Evolutionary conservation across 495 filamentous ascomycete genomes (phyloP), one percentile per base, ranked within the genome.

Genomic region (Penicillium ucsense): DNA sequence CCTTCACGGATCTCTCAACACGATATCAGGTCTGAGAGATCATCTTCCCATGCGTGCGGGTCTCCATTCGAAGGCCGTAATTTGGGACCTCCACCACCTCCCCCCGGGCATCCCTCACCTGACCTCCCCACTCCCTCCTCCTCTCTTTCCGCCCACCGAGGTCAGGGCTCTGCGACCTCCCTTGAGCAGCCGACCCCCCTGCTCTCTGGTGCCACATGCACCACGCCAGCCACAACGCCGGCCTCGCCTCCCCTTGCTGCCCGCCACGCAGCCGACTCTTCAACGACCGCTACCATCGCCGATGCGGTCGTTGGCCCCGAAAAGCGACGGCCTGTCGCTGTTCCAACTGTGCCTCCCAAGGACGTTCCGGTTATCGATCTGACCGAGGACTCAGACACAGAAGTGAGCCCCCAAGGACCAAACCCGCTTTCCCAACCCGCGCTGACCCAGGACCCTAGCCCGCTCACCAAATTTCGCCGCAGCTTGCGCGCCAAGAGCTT

Each of bases 381-480:
- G 50, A 53, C 50, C 20, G 40, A 41, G 35, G 39, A 39, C 27
- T 20, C 32, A 43, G 31, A 38, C 31, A 38, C 36, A 7, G 32
- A 40, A 6, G 46, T 53, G 41, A 53, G 50, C 47, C 8, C 38
- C 43, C 49, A 41, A 43, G 44, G 43, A 41, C 36, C 34, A 41
- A 38, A 31, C 2, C 0, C 39, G 10, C 45, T 35, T 12, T n/a
- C 20, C 27, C 4, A 7, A 38, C 38, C 45, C 33, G 12, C 20
- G 43, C 43, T 45, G 43, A 45, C 43, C 12, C 7, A 31, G 4
- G 29, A 31, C 5, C 6, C 12, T 29, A 34, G 27, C 50, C 31
- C 8, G 11, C 36, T 49, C 6, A 43, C 28, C 46, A 29, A 33
- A 2, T 45, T 53, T 8, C 37, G 32, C 37, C 41, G 38, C n/a